phyloP scores from a whole-genome alignment of 1,284 basidiomycete species.

The Moesziomyces sp. region DNA sequence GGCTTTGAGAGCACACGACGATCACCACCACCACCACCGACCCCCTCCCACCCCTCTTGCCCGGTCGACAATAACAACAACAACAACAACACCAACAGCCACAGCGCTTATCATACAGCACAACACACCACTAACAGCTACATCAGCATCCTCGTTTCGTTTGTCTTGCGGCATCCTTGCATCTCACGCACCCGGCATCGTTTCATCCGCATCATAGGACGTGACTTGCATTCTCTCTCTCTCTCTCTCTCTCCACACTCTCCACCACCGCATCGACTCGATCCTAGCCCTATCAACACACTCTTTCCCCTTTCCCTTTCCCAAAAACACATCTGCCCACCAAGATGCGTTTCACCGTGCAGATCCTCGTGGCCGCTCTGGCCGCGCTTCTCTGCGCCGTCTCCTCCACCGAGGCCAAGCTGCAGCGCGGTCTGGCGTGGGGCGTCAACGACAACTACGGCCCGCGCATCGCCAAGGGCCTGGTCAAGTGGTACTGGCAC shows the following conservation, averaged over 20 bases:
- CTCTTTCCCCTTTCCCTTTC: not conserved
- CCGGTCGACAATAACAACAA: not conserved
- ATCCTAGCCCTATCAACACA: not conserved
- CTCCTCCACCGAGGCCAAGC: slow-evolving; percentile 33
- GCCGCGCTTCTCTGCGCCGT: slow-evolving; percentile 38
- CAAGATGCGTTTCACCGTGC: slow-evolving; percentile 47
- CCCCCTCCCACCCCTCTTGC: slow-evolving; percentile 4
- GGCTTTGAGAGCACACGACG: slow-evolving; percentile 46
- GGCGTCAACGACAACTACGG: slow-evolving; percentile 58
- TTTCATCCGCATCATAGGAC: slow-evolving; percentile 6
- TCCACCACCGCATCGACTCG: not conserved
- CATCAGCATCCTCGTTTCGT: slow-evolving; percentile 22
- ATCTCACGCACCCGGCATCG: slow-evolving; percentile 26
- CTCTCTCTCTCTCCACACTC: slow-evolving; percentile 1
- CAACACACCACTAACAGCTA: slow-evolving; percentile 22
- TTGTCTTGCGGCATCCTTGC: slow-evolving; percentile 12
- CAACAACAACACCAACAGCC: slow-evolving; percentile 2
- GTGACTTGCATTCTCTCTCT: slow-evolving; percentile 22
- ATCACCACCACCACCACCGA: slow-evolving; percentile 1
- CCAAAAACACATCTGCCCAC: slow-evolving; percentile 2
- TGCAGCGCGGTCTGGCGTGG: slow-evolving; percentile 57
- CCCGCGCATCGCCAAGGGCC: slow-evolving; percentile 47
- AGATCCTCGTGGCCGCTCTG: slow-evolving; percentile 33
- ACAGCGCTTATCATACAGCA: slow-evolving; percentile 3
- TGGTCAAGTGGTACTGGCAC: slow-evolving; percentile 63